These are phyloP conservation scores for Nematocida displodere DNA, from an alignment of 371 early-diverging fungal species.

Conservation along the genomic window DNA sequence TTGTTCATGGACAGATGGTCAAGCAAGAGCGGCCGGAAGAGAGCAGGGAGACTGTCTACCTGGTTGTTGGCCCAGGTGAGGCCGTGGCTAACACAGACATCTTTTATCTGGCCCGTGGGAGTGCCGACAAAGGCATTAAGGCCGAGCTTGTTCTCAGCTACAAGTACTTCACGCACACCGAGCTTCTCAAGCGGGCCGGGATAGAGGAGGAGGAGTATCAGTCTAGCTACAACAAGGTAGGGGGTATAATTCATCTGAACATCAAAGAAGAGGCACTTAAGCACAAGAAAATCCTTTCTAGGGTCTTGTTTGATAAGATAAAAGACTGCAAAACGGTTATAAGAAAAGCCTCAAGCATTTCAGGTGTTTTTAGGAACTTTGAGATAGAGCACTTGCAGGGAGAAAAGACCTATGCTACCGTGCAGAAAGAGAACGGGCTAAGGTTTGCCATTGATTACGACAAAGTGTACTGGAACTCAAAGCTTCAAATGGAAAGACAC, in stretches of 20 bases:
- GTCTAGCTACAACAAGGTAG: constrained; percentile 61
- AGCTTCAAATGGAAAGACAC: constrained; percentile 85
- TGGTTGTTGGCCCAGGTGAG: background rate
- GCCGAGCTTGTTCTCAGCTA: constrained; percentile 34
- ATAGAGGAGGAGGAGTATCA: constrained; percentile 43
- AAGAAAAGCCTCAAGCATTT: constrained; percentile 60
- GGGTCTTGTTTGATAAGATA: constrained; percentile 60
- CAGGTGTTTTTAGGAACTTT: constrained; percentile 57
- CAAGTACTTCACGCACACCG: constrained; percentile 49
- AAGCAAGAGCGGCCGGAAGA: too few relatives aligned
- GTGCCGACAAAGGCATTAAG: background rate
- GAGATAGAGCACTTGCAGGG: constrained; percentile 63
- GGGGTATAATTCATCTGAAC: constrained; percentile 64
- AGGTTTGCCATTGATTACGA: constrained; percentile 84
- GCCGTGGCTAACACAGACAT: background rate
- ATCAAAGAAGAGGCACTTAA: constrained; percentile 56
- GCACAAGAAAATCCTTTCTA: constrained; percentile 61
- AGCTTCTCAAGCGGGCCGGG: constrained; percentile 38
- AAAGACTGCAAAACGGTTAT: constrained; percentile 60
- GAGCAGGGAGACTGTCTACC: background rate
- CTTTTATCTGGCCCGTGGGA: background rate
- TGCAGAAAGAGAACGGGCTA: constrained; percentile 78
- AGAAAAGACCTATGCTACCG: constrained; percentile 48
- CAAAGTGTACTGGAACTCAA: constrained; percentile 95
- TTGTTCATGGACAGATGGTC: background rate